Percentiles rank a stretch among this genome's conserved stretches.
Evolutionary conservation across 257 asterid genomes (phyloP).

Genomic region (Cruciata laevipes): DNA sequence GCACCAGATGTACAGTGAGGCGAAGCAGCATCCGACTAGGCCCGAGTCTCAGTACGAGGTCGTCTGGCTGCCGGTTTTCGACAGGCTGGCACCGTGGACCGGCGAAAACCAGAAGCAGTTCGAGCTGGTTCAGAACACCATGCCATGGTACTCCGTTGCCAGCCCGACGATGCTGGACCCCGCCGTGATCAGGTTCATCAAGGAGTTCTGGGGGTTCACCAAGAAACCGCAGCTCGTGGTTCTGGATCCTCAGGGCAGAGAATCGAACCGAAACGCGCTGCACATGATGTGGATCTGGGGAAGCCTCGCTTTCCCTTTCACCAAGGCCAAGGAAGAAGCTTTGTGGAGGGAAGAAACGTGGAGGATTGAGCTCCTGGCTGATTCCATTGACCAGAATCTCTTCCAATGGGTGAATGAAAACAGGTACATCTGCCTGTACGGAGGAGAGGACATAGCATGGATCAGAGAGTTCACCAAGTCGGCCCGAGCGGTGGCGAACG

Average conservation of each 20-base stretch:
- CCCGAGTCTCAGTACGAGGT: conserved; percentile 59
- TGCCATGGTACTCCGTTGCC: conserved; percentile 86
- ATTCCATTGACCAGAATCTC: conserved; percentile 50
- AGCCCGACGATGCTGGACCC: conserved; percentile 58
- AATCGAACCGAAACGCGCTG: conserved; percentile 53
- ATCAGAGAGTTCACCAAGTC: conserved; percentile 51
- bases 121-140: conserved; percentile 35
- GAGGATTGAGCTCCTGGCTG: conserved; percentile 62
- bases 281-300: conserved; percentile 99
- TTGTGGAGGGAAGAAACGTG: conserved; percentile 63
- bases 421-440: conserved; percentile 69
- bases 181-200: conserved; percentile 49
- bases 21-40: conserved; percentile 34
- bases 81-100: conserved; percentile 22
- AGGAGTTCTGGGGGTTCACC: conserved; percentile 45
- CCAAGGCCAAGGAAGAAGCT: conserved; percentile 43
- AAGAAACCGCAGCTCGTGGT: conserved; percentile 78
- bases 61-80: conserved; percentile 79
- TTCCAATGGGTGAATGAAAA: conserved; percentile 51
- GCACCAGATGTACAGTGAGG: conserved; percentile 53
- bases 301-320: conserved; percentile 67
- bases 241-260: conserved; percentile 75
- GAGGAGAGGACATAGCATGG: conserved; percentile 94
- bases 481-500: conserved; percentile 32
- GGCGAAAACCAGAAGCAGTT: conserved; percentile 26